Evolutionary conservation across 148 eudicot genomes (phyloP).

Genomic region (Suaeda aralocaspica): DNA sequence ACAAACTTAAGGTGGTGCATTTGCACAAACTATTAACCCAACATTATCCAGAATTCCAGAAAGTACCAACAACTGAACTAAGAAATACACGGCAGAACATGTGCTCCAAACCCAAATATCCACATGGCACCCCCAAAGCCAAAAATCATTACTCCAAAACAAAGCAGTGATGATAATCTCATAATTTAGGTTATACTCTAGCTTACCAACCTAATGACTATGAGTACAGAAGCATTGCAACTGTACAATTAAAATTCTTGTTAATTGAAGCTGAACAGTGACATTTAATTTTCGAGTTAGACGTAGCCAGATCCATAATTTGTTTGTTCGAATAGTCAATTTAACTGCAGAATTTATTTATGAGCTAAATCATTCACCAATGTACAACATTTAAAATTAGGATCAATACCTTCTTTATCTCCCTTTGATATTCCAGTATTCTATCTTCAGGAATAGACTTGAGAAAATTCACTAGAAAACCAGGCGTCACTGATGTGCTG

Average conservation of each 20-base stretch:
- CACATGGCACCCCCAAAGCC: too few relatives aligned
- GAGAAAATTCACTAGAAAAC: conserved; percentile 59
- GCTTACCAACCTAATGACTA: not conserved
- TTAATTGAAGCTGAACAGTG: too few relatives aligned
- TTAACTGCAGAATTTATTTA: not conserved
- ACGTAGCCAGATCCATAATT: not conserved
- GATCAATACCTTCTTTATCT: conserved; percentile 66
- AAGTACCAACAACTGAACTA: too few relatives aligned
- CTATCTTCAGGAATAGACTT: conserved; percentile 42
- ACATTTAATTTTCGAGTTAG: too few relatives aligned
- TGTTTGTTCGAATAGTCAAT: not conserved
- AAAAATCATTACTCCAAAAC: not conserved
- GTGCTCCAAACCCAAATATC: too few relatives aligned
- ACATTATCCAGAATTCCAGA: too few relatives aligned
- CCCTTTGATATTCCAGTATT: conserved; percentile 74
- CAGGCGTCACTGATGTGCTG: conserved; percentile 60
- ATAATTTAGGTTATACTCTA: not conserved
- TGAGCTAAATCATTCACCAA: not conserved
- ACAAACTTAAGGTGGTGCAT: too few relatives aligned
- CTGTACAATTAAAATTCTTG: too few relatives aligned
- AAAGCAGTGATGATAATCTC: not conserved
- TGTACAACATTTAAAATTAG: too few relatives aligned
- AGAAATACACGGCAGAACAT: too few relatives aligned
- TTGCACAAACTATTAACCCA: too few relatives aligned
- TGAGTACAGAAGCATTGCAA: not conserved